These are phyloP conservation scores for Irpex sp. DNA, from an alignment of 1,284 basidiomycete genomes.

Conservation along the genomic window DNA sequence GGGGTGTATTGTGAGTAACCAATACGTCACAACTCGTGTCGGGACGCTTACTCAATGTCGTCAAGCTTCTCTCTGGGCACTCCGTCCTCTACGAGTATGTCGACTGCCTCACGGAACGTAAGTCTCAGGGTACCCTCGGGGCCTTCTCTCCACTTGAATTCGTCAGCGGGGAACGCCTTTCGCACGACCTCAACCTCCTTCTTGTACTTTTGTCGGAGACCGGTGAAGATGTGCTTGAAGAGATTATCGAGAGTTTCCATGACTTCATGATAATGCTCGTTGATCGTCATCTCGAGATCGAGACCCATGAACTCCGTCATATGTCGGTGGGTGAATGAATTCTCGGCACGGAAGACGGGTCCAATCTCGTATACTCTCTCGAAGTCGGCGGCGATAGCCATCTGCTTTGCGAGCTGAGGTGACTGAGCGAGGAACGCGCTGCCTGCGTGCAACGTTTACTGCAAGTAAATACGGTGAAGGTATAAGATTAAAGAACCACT, in stretches of 20 bases:
- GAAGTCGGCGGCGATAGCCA: conserved; percentile 98
- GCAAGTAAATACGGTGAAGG: not conserved
- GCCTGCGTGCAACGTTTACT: conserved; percentile 41
- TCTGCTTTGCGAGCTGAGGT: conserved; percentile 97
- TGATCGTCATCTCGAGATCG: conserved; percentile 98
- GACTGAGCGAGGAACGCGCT: conserved; percentile 94
- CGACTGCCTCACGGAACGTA: conserved; percentile 85
- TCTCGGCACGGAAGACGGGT: conserved; percentile 96
- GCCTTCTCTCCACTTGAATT: conserved; percentile 85
- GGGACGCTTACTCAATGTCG: conserved; percentile 74
- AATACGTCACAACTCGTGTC: not conserved
- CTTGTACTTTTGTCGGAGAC: conserved; percentile 72
- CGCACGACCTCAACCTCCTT: conserved; percentile 82
- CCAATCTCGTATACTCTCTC: conserved; percentile 98
- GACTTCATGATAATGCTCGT: conserved; percentile 98
- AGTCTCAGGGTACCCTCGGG: conserved; percentile 79
- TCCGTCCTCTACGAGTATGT: conserved; percentile 82
- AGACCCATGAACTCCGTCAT: conserved; percentile 99
- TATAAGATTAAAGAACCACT: conserved; percentile 9
- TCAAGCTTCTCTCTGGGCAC: conserved; percentile 74
- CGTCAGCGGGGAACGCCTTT: conserved; percentile 88
- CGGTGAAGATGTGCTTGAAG: conserved; percentile 82
- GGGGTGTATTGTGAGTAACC: not conserved
- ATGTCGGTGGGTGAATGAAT: conserved; percentile 97
- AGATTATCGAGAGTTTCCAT: conserved; percentile 85